Conservation (phyloP, 129 eudicot species). For the Saussurea involucrata region DNA sequence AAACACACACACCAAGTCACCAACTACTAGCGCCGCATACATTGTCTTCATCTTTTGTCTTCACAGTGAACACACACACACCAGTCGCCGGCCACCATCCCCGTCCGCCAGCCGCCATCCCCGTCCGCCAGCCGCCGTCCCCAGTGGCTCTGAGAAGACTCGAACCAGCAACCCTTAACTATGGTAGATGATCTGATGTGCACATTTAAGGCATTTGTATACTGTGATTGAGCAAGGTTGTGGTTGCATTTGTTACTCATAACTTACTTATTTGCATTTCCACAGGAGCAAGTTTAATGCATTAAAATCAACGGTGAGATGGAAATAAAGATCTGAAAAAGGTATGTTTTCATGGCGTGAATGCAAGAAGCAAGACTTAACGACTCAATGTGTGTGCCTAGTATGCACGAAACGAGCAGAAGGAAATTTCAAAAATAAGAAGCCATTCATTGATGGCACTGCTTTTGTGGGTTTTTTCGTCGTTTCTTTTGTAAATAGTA, state of each 20-base stretch:
- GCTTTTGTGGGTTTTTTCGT: constrained; percentile 21
- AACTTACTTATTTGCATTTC: neutral
- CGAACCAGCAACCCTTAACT: neutral
- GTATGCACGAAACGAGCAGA: constrained; percentile 16
- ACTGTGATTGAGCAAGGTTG: neutral
- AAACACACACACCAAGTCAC: no score
- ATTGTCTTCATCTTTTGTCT: no score
- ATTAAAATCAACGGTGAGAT: constrained; percentile 1
- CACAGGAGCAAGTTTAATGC: constrained; percentile 8
- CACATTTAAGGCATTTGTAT: no score
- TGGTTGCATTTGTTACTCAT: neutral
- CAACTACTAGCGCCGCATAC: no score
- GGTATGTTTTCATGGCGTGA: constrained; percentile 26
- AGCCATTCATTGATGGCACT: constrained; percentile 25
- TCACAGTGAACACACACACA: no score
- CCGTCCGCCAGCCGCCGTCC: no score
- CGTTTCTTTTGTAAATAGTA: constrained; percentile 22
- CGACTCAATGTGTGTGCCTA: neutral
- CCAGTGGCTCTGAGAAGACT: neutral
- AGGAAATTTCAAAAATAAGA: constrained; percentile 25
- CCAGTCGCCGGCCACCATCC: no score
- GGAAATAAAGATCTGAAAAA: constrained; percentile 6
- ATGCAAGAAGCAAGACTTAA: constrained; percentile 12
- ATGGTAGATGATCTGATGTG: neutral
- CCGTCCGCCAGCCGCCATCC: no score